phyloP scores from a whole-genome alignment of 495 filamentous ascomycete species.

The Penicillium lagena region DNA sequence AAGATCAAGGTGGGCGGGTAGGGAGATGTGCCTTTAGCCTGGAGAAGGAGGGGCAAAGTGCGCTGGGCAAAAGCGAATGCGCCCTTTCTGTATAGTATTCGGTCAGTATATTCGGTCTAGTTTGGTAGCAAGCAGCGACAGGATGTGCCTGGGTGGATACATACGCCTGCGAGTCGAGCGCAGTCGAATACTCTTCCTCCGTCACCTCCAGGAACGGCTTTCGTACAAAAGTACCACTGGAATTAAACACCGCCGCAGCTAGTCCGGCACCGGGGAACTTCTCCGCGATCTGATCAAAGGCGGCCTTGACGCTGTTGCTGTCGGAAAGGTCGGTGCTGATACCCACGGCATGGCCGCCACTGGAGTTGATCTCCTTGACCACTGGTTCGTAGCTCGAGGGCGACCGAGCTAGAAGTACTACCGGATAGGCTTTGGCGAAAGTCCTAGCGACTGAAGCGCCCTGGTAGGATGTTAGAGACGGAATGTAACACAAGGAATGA shows the following conservation, averaged over 20 bases:
- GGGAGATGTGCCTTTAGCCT: conserved; percentile 36
- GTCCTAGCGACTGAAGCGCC: conserved; percentile 55
- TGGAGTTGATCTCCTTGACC: conserved; percentile 65
- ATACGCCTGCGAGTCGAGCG: conserved; percentile 56
- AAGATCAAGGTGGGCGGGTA: conserved; percentile 79
- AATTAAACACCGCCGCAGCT: conserved; percentile 81
- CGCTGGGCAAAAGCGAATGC: conserved; percentile 74
- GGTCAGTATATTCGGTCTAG: not conserved
- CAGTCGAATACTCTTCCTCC: conserved; percentile 53
- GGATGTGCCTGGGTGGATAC: conserved; percentile 11
- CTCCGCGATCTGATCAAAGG: conserved; percentile 62
- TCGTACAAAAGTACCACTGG: conserved; percentile 57
- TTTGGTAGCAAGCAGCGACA: not conserved
- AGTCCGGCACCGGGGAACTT: conserved; percentile 41
- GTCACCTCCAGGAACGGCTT: conserved; percentile 79
- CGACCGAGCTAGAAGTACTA: conserved; percentile 68
- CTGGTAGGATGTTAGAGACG: conserved; percentile 16
- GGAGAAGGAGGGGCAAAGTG: conserved; percentile 65
- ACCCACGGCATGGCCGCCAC: conserved; percentile 68
- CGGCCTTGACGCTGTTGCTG: conserved; percentile 51
- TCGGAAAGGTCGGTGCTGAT: conserved; percentile 68
- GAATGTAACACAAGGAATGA: not conserved
- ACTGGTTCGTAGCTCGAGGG: conserved; percentile 58
- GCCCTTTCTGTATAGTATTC: conserved; percentile 48
- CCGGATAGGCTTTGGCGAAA: conserved; percentile 68